Base-by-base conservation (phyloP, 352 stramenopile genomes). In the Phytophthora sojae region DNA sequence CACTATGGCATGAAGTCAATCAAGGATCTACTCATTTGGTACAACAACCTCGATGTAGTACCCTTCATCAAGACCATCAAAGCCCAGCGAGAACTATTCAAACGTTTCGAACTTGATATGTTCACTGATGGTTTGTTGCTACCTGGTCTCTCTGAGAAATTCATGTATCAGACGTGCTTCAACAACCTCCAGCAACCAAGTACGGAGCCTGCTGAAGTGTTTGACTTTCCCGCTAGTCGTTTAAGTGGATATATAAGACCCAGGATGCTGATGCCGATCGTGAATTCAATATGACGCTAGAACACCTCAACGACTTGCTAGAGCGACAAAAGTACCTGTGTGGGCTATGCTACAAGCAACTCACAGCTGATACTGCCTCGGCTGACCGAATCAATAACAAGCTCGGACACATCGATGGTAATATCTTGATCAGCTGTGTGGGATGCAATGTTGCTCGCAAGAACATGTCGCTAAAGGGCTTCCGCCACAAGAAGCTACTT, bases 91-190 rank as follows among this genome's bases (percentile, higher is more conserved):
- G 32, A 70, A 32, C 57, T 75, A 2, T 75, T 63, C 32, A 50
- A 58, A 4, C 0, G 56, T 14, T 75, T 75, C 30, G 50, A 55
- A 23, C 67, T 75, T 2, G 67, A 70, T 55, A 75, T 30, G 26
- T 30, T 30, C 2, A 4, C 26, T 2, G 26, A 30, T 30, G 26
- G 26, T 2, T 3, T 30, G 26, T 2, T 4, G 25, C 25, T 29
- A 4, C 25, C 25, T 29, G 25, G 2, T 30, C 26, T 30, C 26
- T 75, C 59, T 3, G 67, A 74, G 30, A 74, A 74, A 35, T 25
- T 73, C 39, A 73, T 75, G 71, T 79, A 78, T 61, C 60, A 74
- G 19, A 74, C 26, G 17, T 64, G 39, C 58, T 69, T 61, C 45
- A 58, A 50, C 11, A 61, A 79, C 14, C 44, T 72, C 7, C 19